These are phyloP conservation scores for Thinopyrum obtusiflorum DNA, from an alignment of 202 grass and related monocot species.

Conservation along the genomic window DNA sequence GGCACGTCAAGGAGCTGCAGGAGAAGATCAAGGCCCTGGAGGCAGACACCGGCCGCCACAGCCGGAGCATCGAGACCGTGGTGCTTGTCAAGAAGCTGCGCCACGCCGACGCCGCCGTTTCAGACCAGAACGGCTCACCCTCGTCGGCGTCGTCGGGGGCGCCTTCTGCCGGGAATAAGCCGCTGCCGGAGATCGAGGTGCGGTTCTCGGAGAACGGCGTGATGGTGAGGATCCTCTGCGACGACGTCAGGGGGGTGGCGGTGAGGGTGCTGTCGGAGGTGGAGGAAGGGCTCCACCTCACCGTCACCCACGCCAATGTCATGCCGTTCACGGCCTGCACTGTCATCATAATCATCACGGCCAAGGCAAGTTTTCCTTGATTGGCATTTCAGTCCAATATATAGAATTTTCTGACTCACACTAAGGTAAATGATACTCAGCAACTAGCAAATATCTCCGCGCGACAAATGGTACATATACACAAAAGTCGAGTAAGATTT, in stretches of 20 bases:
- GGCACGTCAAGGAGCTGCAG: slow-evolving; percentile 72
- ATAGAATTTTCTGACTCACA: no score
- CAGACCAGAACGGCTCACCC: background rate
- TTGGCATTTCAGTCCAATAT: background rate
- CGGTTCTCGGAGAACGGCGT: slow-evolving; percentile 43
- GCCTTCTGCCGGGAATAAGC: background rate
- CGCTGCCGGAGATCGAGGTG: slow-evolving; percentile 68
- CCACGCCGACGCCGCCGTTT: background rate
- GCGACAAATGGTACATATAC: no score
- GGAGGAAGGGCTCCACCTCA: slow-evolving; percentile 45
- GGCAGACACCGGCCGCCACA: background rate
- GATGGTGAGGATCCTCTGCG: slow-evolving; percentile 62
- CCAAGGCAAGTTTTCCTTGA: slow-evolving; percentile 28
- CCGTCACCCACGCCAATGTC: slow-evolving; percentile 58
- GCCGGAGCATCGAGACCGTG: slow-evolving; percentile 38
- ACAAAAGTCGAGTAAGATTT: no score
- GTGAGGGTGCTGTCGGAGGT: slow-evolving; percentile 61
- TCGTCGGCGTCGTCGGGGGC: background rate
- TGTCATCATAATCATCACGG: slow-evolving; percentile 35
- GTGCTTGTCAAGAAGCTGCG: slow-evolving; percentile 52
- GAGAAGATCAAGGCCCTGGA: slow-evolving; percentile 53
- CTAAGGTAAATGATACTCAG: no score
- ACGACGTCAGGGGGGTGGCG: slow-evolving; percentile 41
- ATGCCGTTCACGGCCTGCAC: slow-evolving; percentile 49
- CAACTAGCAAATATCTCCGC: no score